Evolutionary conservation across 148 eudicot genomes (phyloP).

Genomic region (Cornus suecica): DNA sequence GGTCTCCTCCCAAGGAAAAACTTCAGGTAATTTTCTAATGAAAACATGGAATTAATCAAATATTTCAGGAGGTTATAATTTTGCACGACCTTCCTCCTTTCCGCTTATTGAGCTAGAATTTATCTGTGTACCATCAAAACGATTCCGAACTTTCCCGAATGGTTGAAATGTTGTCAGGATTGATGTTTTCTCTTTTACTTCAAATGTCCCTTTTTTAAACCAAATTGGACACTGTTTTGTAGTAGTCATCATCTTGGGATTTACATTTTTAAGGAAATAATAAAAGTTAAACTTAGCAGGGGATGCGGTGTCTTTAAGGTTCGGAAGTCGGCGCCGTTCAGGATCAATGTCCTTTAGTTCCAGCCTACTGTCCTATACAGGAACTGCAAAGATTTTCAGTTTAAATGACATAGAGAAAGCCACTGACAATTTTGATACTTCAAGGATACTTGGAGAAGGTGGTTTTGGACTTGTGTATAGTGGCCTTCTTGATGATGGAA

Average conservation of each 20-base stretch:
- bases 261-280: neutral
- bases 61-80: neutral
- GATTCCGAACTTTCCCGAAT: neutral
- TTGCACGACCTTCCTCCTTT: neutral
- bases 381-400: constrained; percentile 66
- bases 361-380: constrained; percentile 51
- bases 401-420: constrained; percentile 67
- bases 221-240: neutral
- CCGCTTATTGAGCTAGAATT: neutral
- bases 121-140: neutral
- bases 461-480: constrained; percentile 92
- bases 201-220: neutral
- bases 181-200: neutral
- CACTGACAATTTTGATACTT: constrained; percentile 55
- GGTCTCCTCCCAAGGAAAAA: constrained; percentile 41
- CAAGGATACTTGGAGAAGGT: constrained; percentile 84
- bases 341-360: constrained; percentile 62
- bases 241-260: neutral
- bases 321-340: constrained; percentile 48
- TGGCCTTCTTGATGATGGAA: constrained; percentile 69
- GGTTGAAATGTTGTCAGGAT: neutral
- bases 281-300: constrained; percentile 38
- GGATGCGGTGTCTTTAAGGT: constrained; percentile 34
- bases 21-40: constrained; percentile 48
- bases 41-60: neutral